A percentile compares a stretch with the other conserved stretches of the same genome.
Evolutionary conservation across 2,329 filamentous ascomycete genomes (phyloP).

Genomic region (Teratosphaeria zuluensis): DNA sequence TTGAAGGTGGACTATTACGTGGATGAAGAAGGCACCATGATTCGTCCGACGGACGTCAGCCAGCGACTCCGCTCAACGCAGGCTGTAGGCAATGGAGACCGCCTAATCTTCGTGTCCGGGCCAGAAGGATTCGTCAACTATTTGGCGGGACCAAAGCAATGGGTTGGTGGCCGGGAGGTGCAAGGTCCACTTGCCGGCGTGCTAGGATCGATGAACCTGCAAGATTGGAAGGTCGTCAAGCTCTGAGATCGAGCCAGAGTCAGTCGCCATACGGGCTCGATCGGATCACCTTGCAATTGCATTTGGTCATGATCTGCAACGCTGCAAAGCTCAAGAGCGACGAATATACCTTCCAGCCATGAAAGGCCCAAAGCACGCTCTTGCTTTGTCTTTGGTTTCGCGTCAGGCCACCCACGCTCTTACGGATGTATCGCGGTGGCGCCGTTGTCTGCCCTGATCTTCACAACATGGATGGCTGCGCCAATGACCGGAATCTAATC

Average conservation of each 20-base stretch:
- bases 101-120: slow-evolving; percentile 74
- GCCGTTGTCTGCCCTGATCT: no score
- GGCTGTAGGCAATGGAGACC: slow-evolving; percentile 36
- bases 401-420: no score
- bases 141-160: slow-evolving; percentile 71
- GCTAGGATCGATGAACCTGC: slow-evolving; percentile 49
- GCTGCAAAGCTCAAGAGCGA: background rate
- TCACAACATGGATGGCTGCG: no score
- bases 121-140: slow-evolving; percentile 80
- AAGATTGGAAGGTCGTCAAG: slow-evolving; percentile 51
- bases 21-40: slow-evolving; percentile 65
- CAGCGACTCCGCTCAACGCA: slow-evolving; percentile 16
- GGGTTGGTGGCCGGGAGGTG: slow-evolving; percentile 59
- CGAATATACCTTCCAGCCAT: background rate
- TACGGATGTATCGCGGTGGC: no score
- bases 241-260: slow-evolving; percentile 29
- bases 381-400: no score
- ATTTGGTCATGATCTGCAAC: background rate
- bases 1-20: slow-evolving; percentile 66
- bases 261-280: background rate
- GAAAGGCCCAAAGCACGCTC: no score
- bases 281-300: background rate
- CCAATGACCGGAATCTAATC: no score
- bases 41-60: slow-evolving; percentile 37
- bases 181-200: slow-evolving; percentile 68